Percentiles rank a stretch among this genome's conserved stretches.
Conservation (phyloP, 345 rosid genomes). For the Laguncularia racemosa region DNA sequence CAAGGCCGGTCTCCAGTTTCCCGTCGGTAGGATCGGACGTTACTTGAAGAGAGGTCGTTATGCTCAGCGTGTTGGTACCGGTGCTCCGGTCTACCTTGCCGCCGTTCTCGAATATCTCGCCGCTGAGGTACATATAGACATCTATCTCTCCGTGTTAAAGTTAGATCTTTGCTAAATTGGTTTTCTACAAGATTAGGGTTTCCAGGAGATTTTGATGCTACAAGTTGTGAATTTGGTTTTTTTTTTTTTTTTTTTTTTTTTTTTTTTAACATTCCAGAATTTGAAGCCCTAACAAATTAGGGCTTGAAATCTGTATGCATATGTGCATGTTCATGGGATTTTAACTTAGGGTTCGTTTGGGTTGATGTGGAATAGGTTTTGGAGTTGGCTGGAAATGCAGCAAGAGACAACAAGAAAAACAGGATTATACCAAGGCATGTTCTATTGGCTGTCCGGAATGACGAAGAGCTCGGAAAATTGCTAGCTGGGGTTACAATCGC, state of each 20-base stretch:
- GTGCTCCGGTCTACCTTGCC: constrained; percentile 77
- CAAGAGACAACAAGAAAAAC: constrained; percentile 69
- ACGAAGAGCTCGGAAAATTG: constrained; percentile 62
- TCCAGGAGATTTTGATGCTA: neutral
- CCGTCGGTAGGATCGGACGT: constrained; percentile 76
- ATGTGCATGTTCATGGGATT: neutral
- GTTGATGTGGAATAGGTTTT: constrained; percentile 29
- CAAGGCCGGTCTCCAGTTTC: constrained; percentile 71
- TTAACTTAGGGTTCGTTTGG: neutral
- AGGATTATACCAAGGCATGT: constrained; percentile 64
- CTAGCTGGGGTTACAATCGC: constrained; percentile 67
- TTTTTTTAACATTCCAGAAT: neutral
- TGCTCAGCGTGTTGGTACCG: constrained; percentile 56
- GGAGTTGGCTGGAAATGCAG: constrained; percentile 72
- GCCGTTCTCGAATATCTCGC: constrained; percentile 85
- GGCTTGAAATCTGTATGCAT: neutral
- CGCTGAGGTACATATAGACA: constrained; percentile 43
- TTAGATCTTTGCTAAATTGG: neutral
- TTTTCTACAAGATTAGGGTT: neutral
- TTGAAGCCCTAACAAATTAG: neutral
- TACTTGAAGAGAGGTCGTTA: constrained; percentile 74
- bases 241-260: neutral
- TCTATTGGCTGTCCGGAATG: constrained; percentile 61
- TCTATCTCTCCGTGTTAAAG: neutral
- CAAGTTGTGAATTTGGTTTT: too few relatives aligned